Evolutionary conservation across 225 moss, liverwort and hornwort genomes (phyloP), one percentile per base, ranked within the genome.

Genomic region (Lunularia cruciata): DNA sequence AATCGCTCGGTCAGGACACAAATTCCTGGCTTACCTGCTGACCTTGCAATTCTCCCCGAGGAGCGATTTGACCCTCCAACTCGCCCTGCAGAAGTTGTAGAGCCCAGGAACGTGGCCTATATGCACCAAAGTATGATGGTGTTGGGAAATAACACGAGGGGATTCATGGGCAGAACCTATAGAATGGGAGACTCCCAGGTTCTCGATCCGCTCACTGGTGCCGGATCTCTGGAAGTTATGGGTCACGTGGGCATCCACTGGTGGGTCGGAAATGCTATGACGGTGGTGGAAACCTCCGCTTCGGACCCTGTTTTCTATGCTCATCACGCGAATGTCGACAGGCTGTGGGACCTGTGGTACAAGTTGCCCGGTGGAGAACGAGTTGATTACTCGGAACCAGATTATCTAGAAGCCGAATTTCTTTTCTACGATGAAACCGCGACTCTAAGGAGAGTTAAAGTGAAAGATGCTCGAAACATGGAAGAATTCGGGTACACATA

Each of bases 171-270:
- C 48, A 35, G 35, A 20, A 10, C 18, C 10, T 51, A 67, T 33
- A 67, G 51, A 14, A 0, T 8, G 4, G 51, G 66, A 20, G 47
- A 47, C n/a, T n/a, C 8, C 8, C 66, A 51, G 35, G 28, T 46
- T 20, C 19, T 33, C 32, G 66, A 47, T n/a, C 45, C 55, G 23
- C 23, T 19, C 5, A 42, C 13, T 18, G 53, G 20, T 34, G 48
- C 48, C 0, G 58, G 89, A 0, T 78, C 72, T 12, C 11, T 90
- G 26, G 92, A 92, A 48, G 65, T 63, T 32, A 4, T 83, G 2
- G 80, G 85, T 1, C 92, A 92, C 37, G 87, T 81, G 0, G 37
- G 57, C 15, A 79, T 85, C 8, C 92, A 92, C 51, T 49, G 77
- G 22, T 85, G 90, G 42, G 81, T 79, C 0, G 79, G 48, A 0